Evolutionary conservation across 208 protist species (phyloP), one percentile per base, ranked within the genome.

Genomic region (Leishmania tropica): DNA sequence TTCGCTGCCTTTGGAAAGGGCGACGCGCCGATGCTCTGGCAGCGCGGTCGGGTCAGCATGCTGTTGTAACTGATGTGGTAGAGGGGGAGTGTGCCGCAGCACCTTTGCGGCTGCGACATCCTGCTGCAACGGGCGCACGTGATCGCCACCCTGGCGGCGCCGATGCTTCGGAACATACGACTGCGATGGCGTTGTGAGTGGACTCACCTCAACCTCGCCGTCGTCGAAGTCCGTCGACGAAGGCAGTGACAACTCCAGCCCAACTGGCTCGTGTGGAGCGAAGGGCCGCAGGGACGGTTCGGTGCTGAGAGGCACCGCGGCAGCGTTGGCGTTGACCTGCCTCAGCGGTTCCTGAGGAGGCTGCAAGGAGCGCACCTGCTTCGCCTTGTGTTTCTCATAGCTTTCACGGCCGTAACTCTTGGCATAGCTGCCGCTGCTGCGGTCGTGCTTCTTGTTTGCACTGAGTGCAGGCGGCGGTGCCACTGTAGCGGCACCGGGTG

Each of bases 381-480:
- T 67, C 48, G 70, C 70, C 72, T 81, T 81, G 3, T 64, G 48
- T n/a, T 65, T 76, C 28, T 87, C 83, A 37, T 75, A 72, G 79
- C 79, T 78, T 45, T 47, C 78, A 3, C 85, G 31, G 67, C 75
- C 65, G 68, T 77, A 79, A 60, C 75, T 80, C 72, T 88, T 82
- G 19, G 37, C 75, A 74, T 83, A 82, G 85, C 79, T 79, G 40
- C 58, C 80, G 40, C 76, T 53, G 62, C 73, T 83, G 79, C 75
- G 76, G 80, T 73, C 42, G 19, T 78, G 68, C 5, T 60, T 48
- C 11, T 76, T 68, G 67, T 60, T 75, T 1, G 76, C 48, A 11
- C 70, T 54, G 7, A 81, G 81, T 67, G 81, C 65, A 56, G 81
- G 81, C 62, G 81, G 71, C 48, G 81, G 81, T 8, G 81, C 79